Evolutionary conservation across 2,329 filamentous ascomycete species (phyloP).

Genomic region (Colletotrichum theobromicola): DNA sequence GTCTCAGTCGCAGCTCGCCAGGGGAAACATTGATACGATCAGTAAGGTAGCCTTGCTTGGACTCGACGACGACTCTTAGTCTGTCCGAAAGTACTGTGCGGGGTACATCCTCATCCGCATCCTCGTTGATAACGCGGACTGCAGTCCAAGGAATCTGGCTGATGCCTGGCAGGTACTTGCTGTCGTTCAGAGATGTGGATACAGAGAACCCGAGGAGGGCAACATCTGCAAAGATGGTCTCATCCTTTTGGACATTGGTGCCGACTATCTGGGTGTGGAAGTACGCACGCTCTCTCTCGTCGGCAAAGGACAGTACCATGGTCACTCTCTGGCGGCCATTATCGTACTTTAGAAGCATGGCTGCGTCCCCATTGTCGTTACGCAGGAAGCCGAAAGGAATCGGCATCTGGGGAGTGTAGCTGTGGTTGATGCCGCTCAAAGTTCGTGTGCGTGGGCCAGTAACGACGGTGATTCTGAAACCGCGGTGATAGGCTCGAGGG

Average conservation of each 20-base stretch:
- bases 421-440: slow-evolving; percentile 77
- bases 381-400: slow-evolving; percentile 81
- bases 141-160: slow-evolving; percentile 68
- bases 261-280: slow-evolving; percentile 79
- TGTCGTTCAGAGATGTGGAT: slow-evolving; percentile 55
- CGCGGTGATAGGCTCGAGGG: slow-evolving; percentile 74
- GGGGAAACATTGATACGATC: slow-evolving; percentile 84
- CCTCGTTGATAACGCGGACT: slow-evolving; percentile 74
- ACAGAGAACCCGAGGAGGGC: slow-evolving; percentile 70
- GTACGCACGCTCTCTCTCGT: slow-evolving; percentile 71
- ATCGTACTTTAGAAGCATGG: slow-evolving; percentile 73
- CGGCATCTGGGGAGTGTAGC: slow-evolving; percentile 67
- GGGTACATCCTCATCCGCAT: slow-evolving; percentile 66
- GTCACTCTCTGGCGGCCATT: slow-evolving; percentile 70
- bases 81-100: slow-evolving; percentile 78
- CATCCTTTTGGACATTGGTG: slow-evolving; percentile 69
- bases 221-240: slow-evolving; percentile 74
- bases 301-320: slow-evolving; percentile 79
- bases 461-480: slow-evolving; percentile 79
- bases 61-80: slow-evolving; percentile 77
- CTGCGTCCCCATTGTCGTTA: slow-evolving; percentile 72
- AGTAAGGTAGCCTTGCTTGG: slow-evolving; percentile 77
- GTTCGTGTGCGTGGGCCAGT: slow-evolving; percentile 80
- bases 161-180: slow-evolving; percentile 54
- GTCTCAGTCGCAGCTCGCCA: slow-evolving; percentile 72